Evolutionary conservation across 2,329 filamentous ascomycete species (phyloP), one percentile per base, ranked within the genome.

Genomic region (Aspergillus sp.): DNA sequence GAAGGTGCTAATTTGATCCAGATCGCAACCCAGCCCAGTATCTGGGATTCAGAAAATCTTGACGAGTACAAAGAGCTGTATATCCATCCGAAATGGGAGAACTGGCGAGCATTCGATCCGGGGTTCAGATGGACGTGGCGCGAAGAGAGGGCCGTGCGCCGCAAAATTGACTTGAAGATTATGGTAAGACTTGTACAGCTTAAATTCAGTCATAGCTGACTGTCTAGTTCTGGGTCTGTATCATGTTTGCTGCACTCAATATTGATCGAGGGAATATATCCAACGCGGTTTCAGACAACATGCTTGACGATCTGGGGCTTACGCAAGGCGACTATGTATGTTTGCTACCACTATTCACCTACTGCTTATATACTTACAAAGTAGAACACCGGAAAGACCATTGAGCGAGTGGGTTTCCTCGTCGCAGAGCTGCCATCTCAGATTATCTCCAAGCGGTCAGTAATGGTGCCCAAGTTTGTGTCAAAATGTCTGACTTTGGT

Each of bases 391-490:
- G 83, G 83, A 49, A 81, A 78, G 37, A 85, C 83, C 0, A 81
- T 86, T 37, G 82, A 83, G 64, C 77, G 83, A 8, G 55, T 85
- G 12, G 79, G 70, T 49, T 85, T 85, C 65, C 66, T 85, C 12
- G 64, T 70, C 15, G 78, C 81, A 2, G 82, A 85, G 62, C 73
- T 86, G 0, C 84, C 84, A 0, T 84, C 82, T 0, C 83, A 86
- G 64, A 71, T 86, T 24, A 76, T 85, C 49, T 76, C 75, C 54
- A 82, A 85, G 66, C 33, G 47, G 33, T 48, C 27, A 30, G 27
- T 30, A 9, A 4, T 11, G 9, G 4, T 2, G 9, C 2, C 1
- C 27, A 8, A 37, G n/a, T 3, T 0, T 2, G 3, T 3, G 13
- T 37, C 1, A 15, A 48, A 1, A 15, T 2, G 7, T 20, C 46